Conservation (phyloP, 306 rosid genomes). For the Corylus americana region DNA sequence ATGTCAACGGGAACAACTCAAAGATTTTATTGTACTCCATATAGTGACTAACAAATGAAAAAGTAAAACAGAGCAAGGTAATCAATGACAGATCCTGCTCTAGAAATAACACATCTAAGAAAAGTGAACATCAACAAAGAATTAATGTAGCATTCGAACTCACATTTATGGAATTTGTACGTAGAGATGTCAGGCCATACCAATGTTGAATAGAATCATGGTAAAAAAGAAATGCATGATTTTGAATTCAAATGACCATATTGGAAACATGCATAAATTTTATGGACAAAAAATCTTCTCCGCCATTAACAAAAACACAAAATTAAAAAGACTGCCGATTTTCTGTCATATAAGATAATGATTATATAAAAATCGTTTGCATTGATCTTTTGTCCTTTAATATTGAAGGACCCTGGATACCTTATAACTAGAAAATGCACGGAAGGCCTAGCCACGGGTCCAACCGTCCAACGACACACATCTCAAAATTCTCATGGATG, state of each 20-base stretch:
- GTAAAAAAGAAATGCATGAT: neutral
- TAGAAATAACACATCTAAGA: neutral
- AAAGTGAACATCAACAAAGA: neutral
- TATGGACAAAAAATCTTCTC: too few relatives aligned
- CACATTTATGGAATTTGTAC: neutral
- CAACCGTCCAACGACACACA: too few relatives aligned
- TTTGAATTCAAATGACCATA: neutral
- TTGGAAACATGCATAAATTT: too few relatives aligned
- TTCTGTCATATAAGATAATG: too few relatives aligned
- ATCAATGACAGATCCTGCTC: neutral
- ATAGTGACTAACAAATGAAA: slow-evolving; percentile 12
- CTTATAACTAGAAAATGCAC: too few relatives aligned
- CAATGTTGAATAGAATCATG: neutral
- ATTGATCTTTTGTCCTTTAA: too few relatives aligned
- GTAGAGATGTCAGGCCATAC: neutral
- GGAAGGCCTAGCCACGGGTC: too few relatives aligned
- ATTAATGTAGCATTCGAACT: neutral
- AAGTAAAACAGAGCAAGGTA: neutral
- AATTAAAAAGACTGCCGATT: too few relatives aligned
- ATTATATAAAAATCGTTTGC: too few relatives aligned
- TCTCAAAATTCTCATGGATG: too few relatives aligned
- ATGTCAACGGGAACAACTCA: slow-evolving; percentile 8
- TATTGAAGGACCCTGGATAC: too few relatives aligned
- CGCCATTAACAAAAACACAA: too few relatives aligned
- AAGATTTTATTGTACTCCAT: slow-evolving; percentile 4